phyloP scores from a whole-genome alignment of 2,329 filamentous ascomycete species.

The Akanthomyces uredinophilus region DNA sequence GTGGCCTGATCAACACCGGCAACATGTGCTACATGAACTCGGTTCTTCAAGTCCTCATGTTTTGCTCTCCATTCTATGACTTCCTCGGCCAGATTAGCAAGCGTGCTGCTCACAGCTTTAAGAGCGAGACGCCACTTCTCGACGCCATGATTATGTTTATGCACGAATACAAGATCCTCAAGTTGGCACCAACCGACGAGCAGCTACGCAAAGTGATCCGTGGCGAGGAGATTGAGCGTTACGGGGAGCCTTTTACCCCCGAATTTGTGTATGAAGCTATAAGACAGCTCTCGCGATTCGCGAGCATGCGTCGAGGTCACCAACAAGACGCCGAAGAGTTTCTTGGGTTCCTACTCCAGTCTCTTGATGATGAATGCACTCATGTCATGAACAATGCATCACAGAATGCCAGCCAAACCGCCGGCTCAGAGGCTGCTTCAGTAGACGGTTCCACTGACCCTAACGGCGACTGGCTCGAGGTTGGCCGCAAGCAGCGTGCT shows the following conservation, averaged over 20 bases:
- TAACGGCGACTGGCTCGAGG: constrained; percentile 73
- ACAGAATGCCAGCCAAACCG: constrained; percentile 29
- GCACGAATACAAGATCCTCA: constrained; percentile 82
- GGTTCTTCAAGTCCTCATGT: constrained; percentile 91
- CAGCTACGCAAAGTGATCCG: constrained; percentile 71
- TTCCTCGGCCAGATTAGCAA: constrained; percentile 85
- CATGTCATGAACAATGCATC: constrained; percentile 53
- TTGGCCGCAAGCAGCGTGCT: constrained; percentile 84
- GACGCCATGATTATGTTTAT: constrained; percentile 98
- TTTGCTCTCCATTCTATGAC: constrained; percentile 89
- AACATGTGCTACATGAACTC: constrained; percentile 99
- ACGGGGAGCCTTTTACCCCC: constrained; percentile 85
- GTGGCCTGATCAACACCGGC: constrained; percentile 91
- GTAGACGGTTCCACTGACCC: constrained; percentile 28
- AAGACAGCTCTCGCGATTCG: constrained; percentile 77
- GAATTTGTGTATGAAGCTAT: constrained; percentile 96
- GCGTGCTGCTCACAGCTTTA: constrained; percentile 83
- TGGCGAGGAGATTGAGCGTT: constrained; percentile 78
- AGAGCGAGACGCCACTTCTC: constrained; percentile 87
- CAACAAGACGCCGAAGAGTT: constrained; percentile 99
- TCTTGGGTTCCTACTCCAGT: constrained; percentile 84
- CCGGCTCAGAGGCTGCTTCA: constrained; percentile 24
- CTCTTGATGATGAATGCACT: constrained; percentile 87
- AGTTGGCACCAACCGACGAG: constrained; percentile 69
- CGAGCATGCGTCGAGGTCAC: constrained; percentile 90